A percentile compares a stretch with the other conserved stretches of the same genome.
Conservation (phyloP, 2,329 filamentous ascomycete species). For the Periconia sp. region DNA sequence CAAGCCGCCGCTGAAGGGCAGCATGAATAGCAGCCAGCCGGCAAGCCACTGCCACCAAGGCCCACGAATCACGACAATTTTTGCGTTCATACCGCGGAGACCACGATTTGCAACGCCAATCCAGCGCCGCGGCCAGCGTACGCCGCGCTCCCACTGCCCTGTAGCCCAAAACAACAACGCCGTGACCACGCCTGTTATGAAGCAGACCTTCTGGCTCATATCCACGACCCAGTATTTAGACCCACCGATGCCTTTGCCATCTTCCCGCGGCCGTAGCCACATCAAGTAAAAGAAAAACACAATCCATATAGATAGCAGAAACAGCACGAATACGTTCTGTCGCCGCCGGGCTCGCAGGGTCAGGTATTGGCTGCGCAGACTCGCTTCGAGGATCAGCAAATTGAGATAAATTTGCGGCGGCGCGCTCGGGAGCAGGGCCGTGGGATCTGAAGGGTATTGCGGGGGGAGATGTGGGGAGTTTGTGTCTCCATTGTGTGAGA, state of each 20-base stretch:
- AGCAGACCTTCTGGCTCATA: conserved; percentile 83
- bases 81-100: conserved; percentile 89
- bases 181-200: conserved; percentile 88
- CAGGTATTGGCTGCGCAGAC: conserved; percentile 88
- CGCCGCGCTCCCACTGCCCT: conserved; percentile 92
- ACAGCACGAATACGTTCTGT: conserved; percentile 90
- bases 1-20: conserved; percentile 63
- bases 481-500: conserved; percentile 25
- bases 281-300: conserved; percentile 84
- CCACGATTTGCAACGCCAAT: conserved; percentile 87
- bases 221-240: conserved; percentile 97
- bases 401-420: conserved; percentile 98
- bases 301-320: conserved; percentile 78
- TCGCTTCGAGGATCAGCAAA: conserved; percentile 93
- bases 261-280: conserved; percentile 93
- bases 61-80: conserved; percentile 85
- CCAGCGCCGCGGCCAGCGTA: conserved; percentile 92
- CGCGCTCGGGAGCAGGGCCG: conserved; percentile 81
- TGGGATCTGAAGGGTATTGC: conserved; percentile 62
- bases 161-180: conserved; percentile 88
- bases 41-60: conserved; percentile 79
- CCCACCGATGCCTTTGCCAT: conserved; percentile 86
- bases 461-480: conserved; percentile 44
- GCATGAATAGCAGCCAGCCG: conserved; percentile 72
- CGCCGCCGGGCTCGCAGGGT: conserved; percentile 83